phyloP scores from a whole-genome alignment of 2,329 filamentous ascomycete species.

The Neoscytalidium dimidiatum region DNA sequence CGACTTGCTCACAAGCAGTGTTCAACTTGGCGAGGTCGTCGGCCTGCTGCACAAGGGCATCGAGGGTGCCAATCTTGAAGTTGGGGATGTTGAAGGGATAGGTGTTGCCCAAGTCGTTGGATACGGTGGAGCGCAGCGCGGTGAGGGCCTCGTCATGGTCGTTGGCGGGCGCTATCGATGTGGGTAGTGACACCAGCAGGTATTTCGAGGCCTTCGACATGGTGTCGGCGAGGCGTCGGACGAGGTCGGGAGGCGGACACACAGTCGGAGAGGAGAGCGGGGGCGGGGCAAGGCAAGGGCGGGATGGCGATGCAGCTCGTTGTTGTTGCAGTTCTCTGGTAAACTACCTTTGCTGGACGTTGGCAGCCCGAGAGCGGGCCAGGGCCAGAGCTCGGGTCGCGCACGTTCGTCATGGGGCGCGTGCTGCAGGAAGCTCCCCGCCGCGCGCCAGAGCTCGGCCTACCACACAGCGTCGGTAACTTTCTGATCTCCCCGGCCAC shows the following conservation, averaged over 20 bases:
- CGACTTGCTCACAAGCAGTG: conserved; percentile 74
- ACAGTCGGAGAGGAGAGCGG: neutral
- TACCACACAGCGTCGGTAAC: neutral
- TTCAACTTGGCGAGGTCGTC: conserved; percentile 93
- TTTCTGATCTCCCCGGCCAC: neutral
- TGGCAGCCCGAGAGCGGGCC: conserved; percentile 11
- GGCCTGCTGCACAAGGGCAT: conserved; percentile 92
- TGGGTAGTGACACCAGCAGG: conserved; percentile 85
- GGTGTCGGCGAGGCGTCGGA: conserved; percentile 14
- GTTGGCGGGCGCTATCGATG: conserved; percentile 79
- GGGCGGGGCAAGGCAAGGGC: neutral
- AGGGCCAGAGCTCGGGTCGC: conserved; percentile 4
- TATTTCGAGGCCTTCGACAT: conserved; percentile 63
- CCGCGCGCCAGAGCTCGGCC: neutral
- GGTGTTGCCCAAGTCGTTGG: conserved; percentile 73
- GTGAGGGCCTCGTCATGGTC: conserved; percentile 80
- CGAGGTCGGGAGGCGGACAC: neutral
- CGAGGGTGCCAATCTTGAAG: conserved; percentile 97
- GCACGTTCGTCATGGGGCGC: conserved; percentile 16
- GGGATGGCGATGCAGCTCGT: neutral
- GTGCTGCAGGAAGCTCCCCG: conserved; percentile 3
- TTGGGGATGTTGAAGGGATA: conserved; percentile 81
- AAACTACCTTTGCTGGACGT: conserved; percentile 1
- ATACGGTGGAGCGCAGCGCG: conserved; percentile 71
- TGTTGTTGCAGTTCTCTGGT: conserved; percentile 5